These are phyloP conservation scores for Tremella yokohamensis DNA, from an alignment of 768 basidiomycete genomes.

Conservation along the genomic window DNA sequence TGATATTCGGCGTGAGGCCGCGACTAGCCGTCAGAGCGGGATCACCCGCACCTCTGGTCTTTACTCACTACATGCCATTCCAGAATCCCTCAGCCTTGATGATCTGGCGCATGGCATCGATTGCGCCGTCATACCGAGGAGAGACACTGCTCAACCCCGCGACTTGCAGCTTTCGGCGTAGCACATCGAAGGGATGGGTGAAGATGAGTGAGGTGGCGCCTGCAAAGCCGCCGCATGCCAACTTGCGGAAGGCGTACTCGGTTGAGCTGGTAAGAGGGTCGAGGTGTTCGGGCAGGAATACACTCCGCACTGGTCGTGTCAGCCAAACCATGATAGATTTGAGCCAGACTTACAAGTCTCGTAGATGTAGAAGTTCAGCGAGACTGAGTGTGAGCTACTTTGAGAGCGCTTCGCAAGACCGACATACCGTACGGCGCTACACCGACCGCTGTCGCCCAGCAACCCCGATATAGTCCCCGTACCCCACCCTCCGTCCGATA, in stretches of 20 bases:
- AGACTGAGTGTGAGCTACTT: constrained; percentile 31
- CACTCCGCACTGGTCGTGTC: constrained; percentile 57
- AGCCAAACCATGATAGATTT: constrained; percentile 52
- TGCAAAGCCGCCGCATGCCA: constrained; percentile 80
- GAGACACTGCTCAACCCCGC: constrained; percentile 51
- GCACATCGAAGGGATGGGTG: constrained; percentile 92
- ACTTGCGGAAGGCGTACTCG: constrained; percentile 54
- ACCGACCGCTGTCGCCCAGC: constrained; percentile 56
- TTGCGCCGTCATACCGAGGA: constrained; percentile 71
- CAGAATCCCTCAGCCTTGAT: constrained; percentile 66
- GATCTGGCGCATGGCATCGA: constrained; percentile 71
- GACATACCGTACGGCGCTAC: constrained; percentile 67
- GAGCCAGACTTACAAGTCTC: constrained; percentile 66
- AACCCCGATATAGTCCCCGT: constrained; percentile 63
- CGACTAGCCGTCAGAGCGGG: constrained; percentile 24
- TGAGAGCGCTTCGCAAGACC: constrained; percentile 1
- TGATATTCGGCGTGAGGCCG: constrained; percentile 45
- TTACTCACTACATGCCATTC: constrained; percentile 48
- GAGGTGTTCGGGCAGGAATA: constrained; percentile 25
- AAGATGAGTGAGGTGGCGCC: constrained; percentile 86
- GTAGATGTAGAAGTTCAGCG: constrained; percentile 92
- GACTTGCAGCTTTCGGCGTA: constrained; percentile 87
- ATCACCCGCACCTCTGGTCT: neutral
- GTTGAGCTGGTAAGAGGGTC: constrained; percentile 12
- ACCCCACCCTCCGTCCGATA: constrained; percentile 89